Conservation (phyloP, 2,329 filamentous ascomycete genomes). For the Microsporum canis region DNA sequence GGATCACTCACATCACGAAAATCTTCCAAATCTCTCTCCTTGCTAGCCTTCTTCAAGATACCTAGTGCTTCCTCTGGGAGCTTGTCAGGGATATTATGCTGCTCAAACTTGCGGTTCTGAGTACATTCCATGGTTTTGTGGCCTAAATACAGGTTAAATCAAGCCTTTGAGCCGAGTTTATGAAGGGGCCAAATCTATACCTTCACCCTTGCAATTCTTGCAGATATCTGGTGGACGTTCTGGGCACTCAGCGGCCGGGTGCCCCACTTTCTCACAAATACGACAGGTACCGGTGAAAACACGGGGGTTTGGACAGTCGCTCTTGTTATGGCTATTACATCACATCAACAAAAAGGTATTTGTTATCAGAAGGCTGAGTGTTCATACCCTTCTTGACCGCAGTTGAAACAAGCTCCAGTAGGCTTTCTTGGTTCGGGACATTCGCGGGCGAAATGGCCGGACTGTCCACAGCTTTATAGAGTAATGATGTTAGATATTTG, state of each 20-base stretch:
- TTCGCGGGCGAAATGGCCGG: conserved; percentile 32
- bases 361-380: not conserved
- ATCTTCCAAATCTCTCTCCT: conserved; percentile 39
- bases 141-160: conserved; percentile 20
- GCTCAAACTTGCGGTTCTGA: conserved; percentile 35
- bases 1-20: conserved; percentile 35
- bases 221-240: conserved; percentile 34
- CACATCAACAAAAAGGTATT: not conserved
- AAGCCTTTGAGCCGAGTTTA: not conserved
- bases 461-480: conserved; percentile 22
- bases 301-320: conserved; percentile 36
- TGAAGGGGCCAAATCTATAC: conserved; percentile 17
- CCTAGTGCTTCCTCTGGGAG: conserved; percentile 41
- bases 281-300: conserved; percentile 39
- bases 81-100: conserved; percentile 36
- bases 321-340: conserved; percentile 30
- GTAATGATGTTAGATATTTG: not conserved
- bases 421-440: conserved; percentile 34
- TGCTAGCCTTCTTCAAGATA: conserved; percentile 38
- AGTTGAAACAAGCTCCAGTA: conserved; percentile 36
- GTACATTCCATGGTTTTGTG: conserved; percentile 37
- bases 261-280: conserved; percentile 37
- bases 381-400: conserved; percentile 33
- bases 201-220: conserved; percentile 38
- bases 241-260: conserved; percentile 36